A percentile compares a stretch with the other conserved stretches of the same genome.
phyloP scores from a whole-genome alignment of 148 eudicot species.

The Diospyros lotus region DNA sequence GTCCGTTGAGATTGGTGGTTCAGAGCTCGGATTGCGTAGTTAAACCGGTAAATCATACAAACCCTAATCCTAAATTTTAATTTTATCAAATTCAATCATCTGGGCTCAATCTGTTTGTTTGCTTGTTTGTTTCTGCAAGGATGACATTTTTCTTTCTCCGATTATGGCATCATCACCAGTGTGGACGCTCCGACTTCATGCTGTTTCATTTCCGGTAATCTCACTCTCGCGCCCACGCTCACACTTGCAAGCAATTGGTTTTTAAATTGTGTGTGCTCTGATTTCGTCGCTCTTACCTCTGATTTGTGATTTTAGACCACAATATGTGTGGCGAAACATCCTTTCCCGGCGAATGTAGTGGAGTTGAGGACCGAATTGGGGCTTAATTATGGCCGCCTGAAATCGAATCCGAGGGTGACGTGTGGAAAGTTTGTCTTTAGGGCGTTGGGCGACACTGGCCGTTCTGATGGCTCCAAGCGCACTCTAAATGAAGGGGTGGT shows the following conservation, averaged over 20 bases:
- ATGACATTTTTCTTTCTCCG: background rate
- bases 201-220: conserved; percentile 21
- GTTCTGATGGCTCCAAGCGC: conserved; percentile 16
- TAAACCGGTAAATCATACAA: conserved; percentile 3
- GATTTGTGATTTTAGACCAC: background rate
- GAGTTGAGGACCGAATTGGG: conserved; percentile 11
- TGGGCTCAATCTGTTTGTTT: background rate
- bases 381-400: conserved; percentile 5
- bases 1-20: background rate
- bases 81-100: too few relatives aligned
- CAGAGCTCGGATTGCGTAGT: background rate
- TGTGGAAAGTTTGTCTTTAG: conserved; percentile 22
- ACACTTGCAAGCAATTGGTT: background rate
- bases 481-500: conserved; percentile 11
- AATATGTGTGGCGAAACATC: conserved; percentile 18
- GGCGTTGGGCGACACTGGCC: conserved; percentile 12
- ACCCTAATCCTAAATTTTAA: background rate
- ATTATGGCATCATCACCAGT: conserved; percentile 25
- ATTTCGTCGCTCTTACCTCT: background rate
- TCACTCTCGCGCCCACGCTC: too few relatives aligned
- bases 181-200: conserved; percentile 25
- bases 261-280: too few relatives aligned
- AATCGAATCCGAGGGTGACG: conserved; percentile 10
- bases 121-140: background rate
- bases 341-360: conserved; percentile 11